Conservation (phyloP, 164 flowering plant genomes). For the Vitis riparia region DNA sequence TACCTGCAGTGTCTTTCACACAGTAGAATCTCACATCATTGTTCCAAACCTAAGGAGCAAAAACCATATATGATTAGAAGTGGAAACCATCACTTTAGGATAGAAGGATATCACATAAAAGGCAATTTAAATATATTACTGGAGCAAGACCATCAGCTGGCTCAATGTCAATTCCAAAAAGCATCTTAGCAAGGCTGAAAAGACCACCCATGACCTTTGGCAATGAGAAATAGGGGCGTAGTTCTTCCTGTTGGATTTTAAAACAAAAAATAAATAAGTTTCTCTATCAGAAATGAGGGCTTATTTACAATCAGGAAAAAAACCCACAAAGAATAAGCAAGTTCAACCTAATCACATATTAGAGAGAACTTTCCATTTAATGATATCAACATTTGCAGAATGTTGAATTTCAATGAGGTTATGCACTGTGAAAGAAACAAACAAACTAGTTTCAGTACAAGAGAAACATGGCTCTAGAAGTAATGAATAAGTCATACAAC, state of each 20-base stretch:
- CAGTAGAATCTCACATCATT: constrained; percentile 79
- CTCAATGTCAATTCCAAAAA: constrained; percentile 78
- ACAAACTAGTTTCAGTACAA: too few species aligned
- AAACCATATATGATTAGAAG: not conserved
- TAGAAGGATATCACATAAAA: constrained; percentile 11
- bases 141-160: constrained; percentile 94
- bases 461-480: too few species aligned
- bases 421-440: too few species aligned
- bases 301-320: not conserved
- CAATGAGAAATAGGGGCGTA: constrained; percentile 91
- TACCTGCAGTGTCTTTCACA: constrained; percentile 78
- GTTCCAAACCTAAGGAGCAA: constrained; percentile 76
- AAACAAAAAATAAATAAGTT: constrained; percentile 6
- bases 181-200: constrained; percentile 77
- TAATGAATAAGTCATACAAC: too few species aligned
- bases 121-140: constrained; percentile 38
- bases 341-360: not conserved
- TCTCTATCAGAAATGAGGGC: not conserved
- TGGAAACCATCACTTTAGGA: constrained; percentile 3
- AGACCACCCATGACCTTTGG: constrained; percentile 99
- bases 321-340: not conserved
- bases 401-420: too few species aligned
- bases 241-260: constrained; percentile 67
- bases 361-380: not conserved
- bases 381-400: too few species aligned